Evolutionary conservation across 352 stramenopile species (phyloP).

Genomic region (Blastocystis hominis): DNA sequence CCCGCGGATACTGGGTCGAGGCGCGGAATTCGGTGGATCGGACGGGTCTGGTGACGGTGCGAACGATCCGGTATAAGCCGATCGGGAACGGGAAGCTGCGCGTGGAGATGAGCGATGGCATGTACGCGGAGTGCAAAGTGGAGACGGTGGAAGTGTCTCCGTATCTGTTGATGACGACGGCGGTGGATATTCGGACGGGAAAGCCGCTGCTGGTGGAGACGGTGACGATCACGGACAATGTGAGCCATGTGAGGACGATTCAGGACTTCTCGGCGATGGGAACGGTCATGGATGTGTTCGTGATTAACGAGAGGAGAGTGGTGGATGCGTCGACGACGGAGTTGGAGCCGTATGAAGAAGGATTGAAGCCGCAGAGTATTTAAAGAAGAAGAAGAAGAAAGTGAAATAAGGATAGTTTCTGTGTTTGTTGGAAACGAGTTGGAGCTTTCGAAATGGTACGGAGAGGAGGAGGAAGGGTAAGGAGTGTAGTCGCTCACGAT

Average conservation of each 20-base stretch:
- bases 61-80: conserved; percentile 28
- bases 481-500: conserved; percentile 41
- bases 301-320: conserved; percentile 48
- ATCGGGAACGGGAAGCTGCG: conserved; percentile 55
- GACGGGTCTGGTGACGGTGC: conserved; percentile 28
- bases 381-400: too few species aligned
- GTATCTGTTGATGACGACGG: conserved; percentile 57
- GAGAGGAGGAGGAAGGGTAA: too few species aligned
- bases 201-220: conserved; percentile 59
- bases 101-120: conserved; percentile 27
- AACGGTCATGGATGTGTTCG: conserved; percentile 28
- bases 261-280: conserved; percentile 42
- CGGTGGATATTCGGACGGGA: not conserved
- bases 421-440: not conserved
- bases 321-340: not conserved
- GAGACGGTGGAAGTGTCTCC: conserved; percentile 31
- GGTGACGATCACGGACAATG: conserved; percentile 57
- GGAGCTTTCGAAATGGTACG: too few species aligned
- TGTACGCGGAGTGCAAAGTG: conserved; percentile 5
- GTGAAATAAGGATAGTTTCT: too few species aligned
- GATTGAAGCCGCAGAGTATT: not conserved
- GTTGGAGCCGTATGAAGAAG: conserved; percentile 6
- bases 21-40: not conserved
- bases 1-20: conserved; percentile 52
- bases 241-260: conserved; percentile 43